These are phyloP conservation scores for Coemansia sp. DNA, from an alignment of 192 early-diverging fungal species.

Conservation along the genomic window DNA sequence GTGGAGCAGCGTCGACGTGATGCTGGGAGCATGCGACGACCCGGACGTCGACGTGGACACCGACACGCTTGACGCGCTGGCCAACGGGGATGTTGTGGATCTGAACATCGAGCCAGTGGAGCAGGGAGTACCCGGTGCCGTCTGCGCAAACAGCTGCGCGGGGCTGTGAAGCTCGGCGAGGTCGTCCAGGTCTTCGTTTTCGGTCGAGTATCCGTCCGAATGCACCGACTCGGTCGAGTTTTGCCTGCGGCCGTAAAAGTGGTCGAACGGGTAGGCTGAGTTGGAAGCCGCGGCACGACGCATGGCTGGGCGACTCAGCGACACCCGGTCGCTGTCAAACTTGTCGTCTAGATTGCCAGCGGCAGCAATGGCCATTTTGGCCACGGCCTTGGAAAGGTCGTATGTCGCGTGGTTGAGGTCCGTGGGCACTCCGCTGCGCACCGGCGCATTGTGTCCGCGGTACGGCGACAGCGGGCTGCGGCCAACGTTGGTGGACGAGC, in stretches of 20 bases:
- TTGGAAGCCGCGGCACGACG: not conserved
- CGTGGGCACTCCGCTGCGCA: constrained; percentile 19
- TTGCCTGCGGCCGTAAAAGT: constrained; percentile 9
- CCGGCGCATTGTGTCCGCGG: not conserved
- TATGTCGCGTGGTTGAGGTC: constrained; percentile 13
- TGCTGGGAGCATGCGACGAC: constrained; percentile 16
- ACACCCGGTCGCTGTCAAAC: constrained; percentile 27
- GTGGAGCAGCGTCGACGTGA: constrained; percentile 18
- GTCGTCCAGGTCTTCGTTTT: constrained; percentile 7
- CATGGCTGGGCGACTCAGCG: constrained; percentile 15
- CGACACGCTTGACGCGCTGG: constrained; percentile 6
- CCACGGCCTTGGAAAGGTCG: constrained; percentile 25
- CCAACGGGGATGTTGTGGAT: not conserved
- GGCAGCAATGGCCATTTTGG: constrained; percentile 21
- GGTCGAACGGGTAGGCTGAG: constrained; percentile 15
- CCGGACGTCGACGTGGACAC: constrained; percentile 10
- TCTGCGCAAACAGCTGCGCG: constrained; percentile 1
- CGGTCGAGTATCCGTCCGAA: constrained; percentile 23
- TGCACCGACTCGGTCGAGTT: constrained; percentile 12
- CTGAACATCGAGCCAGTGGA: constrained; percentile 1
- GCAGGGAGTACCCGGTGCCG: constrained; percentile 11
- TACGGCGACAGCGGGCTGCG: too few species aligned
- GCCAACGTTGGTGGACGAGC: not conserved
- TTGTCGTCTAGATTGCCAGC: constrained; percentile 28
- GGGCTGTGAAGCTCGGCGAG: not conserved